phyloP scores from a whole-genome alignment of 306 rosid species.

The Ceratonia siliqua region DNA sequence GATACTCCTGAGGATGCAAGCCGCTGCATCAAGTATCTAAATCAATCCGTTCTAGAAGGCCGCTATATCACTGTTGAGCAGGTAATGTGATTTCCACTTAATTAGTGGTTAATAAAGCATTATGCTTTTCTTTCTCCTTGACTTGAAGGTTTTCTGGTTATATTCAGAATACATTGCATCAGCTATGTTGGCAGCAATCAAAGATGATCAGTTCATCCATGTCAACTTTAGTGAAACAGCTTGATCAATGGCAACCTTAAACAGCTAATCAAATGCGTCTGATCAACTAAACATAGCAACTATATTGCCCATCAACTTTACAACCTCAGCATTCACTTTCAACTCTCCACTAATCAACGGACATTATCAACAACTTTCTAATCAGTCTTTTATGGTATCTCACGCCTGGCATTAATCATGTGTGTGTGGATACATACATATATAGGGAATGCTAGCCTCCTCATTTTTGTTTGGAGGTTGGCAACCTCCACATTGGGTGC shows the following conservation, averaged over 20 bases:
- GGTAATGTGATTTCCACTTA: slow-evolving; percentile 57
- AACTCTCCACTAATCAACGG: slow-evolving; percentile 95
- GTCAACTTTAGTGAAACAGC: slow-evolving; percentile 95
- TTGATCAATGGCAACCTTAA: slow-evolving; percentile 95
- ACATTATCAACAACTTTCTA: slow-evolving; percentile 96
- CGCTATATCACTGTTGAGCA: slow-evolving; percentile 92
- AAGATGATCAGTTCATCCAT: slow-evolving; percentile 96
- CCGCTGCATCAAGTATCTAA: slow-evolving; percentile 88
- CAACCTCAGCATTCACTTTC: slow-evolving; percentile 98
- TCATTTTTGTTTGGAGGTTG: not conserved
- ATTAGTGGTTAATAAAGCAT: slow-evolving; percentile 32
- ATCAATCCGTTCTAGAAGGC: slow-evolving; percentile 94
- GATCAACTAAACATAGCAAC: slow-evolving; percentile 98
- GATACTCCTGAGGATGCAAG: slow-evolving; percentile 74
- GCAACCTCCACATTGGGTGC: not conserved
- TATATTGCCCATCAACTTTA: slow-evolving; percentile 92
- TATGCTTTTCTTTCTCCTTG: slow-evolving; percentile 54
- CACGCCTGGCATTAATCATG: slow-evolving; percentile 65
- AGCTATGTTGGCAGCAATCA: slow-evolving; percentile 98
- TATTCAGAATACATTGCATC: slow-evolving; percentile 94
- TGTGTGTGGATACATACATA: slow-evolving; percentile 43
- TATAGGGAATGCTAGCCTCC: not conserved
- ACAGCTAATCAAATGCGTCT: slow-evolving; percentile 91
- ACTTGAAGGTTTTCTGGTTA: slow-evolving; percentile 92
- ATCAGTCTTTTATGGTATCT: slow-evolving; percentile 90